Percentiles rank a stretch among this genome's conserved stretches.
phyloP scores from a whole-genome alignment of 768 basidiomycete species.

The Fomitopsis serialis region DNA sequence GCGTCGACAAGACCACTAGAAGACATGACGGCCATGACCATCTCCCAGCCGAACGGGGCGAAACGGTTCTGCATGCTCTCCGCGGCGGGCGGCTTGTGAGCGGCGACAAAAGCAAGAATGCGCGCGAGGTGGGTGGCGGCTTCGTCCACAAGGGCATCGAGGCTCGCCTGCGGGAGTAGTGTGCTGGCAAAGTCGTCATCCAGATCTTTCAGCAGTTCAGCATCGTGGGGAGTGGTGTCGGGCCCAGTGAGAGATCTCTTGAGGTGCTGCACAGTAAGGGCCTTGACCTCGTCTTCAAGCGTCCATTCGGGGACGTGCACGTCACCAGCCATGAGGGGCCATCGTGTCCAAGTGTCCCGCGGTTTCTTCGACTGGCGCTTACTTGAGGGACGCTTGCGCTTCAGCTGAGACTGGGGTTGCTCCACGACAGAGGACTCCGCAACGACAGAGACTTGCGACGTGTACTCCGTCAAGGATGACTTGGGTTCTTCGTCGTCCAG shows the following conservation, averaged over 20 bases:
- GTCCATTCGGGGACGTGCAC: slow-evolving; percentile 64
- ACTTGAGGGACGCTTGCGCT: neutral
- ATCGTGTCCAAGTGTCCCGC: slow-evolving; percentile 63
- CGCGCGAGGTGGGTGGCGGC: slow-evolving; percentile 42
- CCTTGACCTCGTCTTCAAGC: slow-evolving; percentile 61
- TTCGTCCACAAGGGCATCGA: slow-evolving; percentile 35
- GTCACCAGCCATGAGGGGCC: slow-evolving; percentile 65
- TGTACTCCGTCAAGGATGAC: neutral
- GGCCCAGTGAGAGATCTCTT: slow-evolving; percentile 2
- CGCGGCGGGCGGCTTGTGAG: slow-evolving; percentile 48
- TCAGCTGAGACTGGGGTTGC: neutral
- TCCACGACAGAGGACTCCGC: neutral
- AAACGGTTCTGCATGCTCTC: slow-evolving; percentile 63
- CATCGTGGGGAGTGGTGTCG: slow-evolving; percentile 6
- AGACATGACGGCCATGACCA: slow-evolving; percentile 49
- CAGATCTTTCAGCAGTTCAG: neutral
- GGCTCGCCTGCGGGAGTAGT: slow-evolving; percentile 25
- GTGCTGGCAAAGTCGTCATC: slow-evolving; percentile 22
- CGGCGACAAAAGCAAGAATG: slow-evolving; percentile 48
- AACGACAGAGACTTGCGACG: neutral
- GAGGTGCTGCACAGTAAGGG: slow-evolving; percentile 32
- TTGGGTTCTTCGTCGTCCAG: slow-evolving; percentile 19
- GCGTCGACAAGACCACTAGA: slow-evolving; percentile 30
- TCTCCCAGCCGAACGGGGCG: slow-evolving; percentile 57
- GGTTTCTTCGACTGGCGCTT: slow-evolving; percentile 3